Percentiles rank a stretch among this genome's conserved stretches.
phyloP scores from a whole-genome alignment of 179 eudicot species.

The Corrigiola litoralis region DNA sequence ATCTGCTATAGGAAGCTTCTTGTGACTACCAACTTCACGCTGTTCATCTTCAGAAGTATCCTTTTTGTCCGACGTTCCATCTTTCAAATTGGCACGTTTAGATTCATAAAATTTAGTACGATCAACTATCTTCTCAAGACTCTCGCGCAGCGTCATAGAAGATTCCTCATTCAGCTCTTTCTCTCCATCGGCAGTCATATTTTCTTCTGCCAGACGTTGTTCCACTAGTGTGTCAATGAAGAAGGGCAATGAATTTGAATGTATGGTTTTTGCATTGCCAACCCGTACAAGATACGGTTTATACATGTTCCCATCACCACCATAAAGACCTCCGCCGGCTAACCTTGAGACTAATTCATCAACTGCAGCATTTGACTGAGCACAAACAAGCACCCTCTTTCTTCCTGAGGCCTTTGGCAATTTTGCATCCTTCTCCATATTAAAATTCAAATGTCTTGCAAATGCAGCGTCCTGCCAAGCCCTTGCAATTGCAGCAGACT shows the following conservation, averaged over 20 bases:
- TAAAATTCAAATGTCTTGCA: slow-evolving; percentile 68
- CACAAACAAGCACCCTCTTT: slow-evolving; percentile 94
- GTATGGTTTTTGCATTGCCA: slow-evolving; percentile 95
- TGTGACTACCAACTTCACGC: slow-evolving; percentile 38
- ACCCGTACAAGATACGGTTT: slow-evolving; percentile 98
- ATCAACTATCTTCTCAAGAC: slow-evolving; percentile 79
- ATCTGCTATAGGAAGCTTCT: slow-evolving; percentile 57
- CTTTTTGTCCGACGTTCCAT: slow-evolving; percentile 42
- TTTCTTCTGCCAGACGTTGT: slow-evolving; percentile 67
- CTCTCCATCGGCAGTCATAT: slow-evolving; percentile 33
- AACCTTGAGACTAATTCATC: slow-evolving; percentile 96
- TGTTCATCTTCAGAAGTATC: slow-evolving; percentile 38
- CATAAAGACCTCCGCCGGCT: slow-evolving; percentile 81
- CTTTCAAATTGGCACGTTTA: slow-evolving; percentile 75
- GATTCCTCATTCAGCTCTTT: slow-evolving; percentile 41
- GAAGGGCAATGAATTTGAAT: slow-evolving; percentile 83
- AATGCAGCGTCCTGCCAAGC: slow-evolving; percentile 99
- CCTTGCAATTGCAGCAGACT: slow-evolving; percentile 87
- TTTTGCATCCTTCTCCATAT: slow-evolving; percentile 40
- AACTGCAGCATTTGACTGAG: slow-evolving; percentile 99
- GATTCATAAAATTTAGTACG: slow-evolving; percentile 76
- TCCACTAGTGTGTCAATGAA: slow-evolving; percentile 95
- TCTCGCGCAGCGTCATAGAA: slow-evolving; percentile 57
- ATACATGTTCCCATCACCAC: slow-evolving; percentile 70
- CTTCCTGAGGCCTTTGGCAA: slow-evolving; percentile 31